Percentiles rank a stretch among this genome's conserved stretches.
These are phyloP conservation scores for Fusarium stilboides DNA, from an alignment of 2,329 filamentous ascomycete genomes.

Conservation along the genomic window DNA sequence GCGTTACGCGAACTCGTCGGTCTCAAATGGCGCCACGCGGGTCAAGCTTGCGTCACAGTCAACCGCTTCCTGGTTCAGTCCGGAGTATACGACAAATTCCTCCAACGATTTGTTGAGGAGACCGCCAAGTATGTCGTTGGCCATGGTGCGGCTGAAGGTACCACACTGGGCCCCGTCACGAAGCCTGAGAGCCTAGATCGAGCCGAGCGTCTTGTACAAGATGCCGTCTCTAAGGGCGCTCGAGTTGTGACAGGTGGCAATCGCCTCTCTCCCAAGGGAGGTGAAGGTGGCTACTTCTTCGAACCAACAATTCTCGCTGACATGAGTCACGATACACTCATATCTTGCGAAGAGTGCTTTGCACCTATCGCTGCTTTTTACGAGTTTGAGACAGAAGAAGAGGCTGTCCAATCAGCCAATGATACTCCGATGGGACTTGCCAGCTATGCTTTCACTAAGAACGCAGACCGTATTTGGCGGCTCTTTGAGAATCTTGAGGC, in stretches of 20 bases:
- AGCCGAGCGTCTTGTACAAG: conserved; percentile 23
- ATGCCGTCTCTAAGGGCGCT: conserved; percentile 29
- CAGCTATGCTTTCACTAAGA: conserved; percentile 34
- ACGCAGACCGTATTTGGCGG: conserved; percentile 22
- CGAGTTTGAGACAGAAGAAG: conserved; percentile 36
- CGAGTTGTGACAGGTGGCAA: conserved; percentile 17
- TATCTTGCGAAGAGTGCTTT: conserved; percentile 38
- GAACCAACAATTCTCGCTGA: conserved; percentile 37
- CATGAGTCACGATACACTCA: conserved; percentile 3
- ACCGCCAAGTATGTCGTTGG: conserved; percentile 25
- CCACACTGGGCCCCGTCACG: conserved; percentile 34
- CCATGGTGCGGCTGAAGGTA: conserved; percentile 23
- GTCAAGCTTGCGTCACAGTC: conserved; percentile 78
- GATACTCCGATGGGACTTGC: conserved; percentile 36
- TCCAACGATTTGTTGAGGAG: conserved; percentile 10
- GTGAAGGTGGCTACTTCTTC: conserved; percentile 30
- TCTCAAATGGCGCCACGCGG: conserved; percentile 76
- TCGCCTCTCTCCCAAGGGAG: conserved; percentile 1
- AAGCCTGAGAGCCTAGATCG: conserved; percentile 24
- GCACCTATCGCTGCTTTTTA: conserved; percentile 32
- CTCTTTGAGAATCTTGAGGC: conserved; percentile 39
- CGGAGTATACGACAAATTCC: conserved; percentile 67
- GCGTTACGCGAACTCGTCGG: conserved; percentile 12
- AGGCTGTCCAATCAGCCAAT: conserved; percentile 31
- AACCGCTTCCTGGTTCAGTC: conserved; percentile 72